Percentiles rank a stretch among this genome's conserved stretches.
phyloP scores from a whole-genome alignment of 352 stramenopile species.

The Phytophthora constricta region DNA sequence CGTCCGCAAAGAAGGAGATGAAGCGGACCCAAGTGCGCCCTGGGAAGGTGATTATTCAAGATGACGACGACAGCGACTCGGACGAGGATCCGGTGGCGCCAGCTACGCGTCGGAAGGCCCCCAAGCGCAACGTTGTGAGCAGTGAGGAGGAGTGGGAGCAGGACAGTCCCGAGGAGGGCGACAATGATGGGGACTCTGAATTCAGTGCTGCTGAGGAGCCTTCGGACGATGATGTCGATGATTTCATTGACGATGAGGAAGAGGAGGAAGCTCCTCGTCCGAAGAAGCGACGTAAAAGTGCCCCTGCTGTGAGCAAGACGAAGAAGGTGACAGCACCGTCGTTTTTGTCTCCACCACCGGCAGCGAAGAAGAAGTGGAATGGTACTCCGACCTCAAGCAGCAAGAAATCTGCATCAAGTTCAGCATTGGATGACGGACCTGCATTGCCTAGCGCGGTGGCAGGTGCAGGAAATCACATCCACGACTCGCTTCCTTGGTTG shows the following conservation, averaged over 20 bases:
- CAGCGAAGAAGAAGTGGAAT: slow-evolving; percentile 36
- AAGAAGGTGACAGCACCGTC: slow-evolving; percentile 37
- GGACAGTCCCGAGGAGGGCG: slow-evolving; percentile 34
- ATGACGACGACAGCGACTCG: slow-evolving; percentile 87
- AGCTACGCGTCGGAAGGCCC: slow-evolving; percentile 33
- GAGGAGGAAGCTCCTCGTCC: slow-evolving; percentile 42
- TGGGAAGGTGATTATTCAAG: slow-evolving; percentile 76
- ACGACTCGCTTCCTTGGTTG: slow-evolving; percentile 95
- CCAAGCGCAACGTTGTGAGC: slow-evolving; percentile 36
- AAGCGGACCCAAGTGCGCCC: slow-evolving; percentile 31
- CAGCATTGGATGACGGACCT: slow-evolving; percentile 17
- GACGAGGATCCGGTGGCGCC: slow-evolving; percentile 44
- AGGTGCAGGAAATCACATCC: slow-evolving; percentile 75
- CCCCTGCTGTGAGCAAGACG: slow-evolving; percentile 26
- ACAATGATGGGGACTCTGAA: slow-evolving; percentile 63
- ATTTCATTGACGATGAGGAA: slow-evolving; percentile 48
- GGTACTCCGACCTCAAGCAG: slow-evolving; percentile 18
- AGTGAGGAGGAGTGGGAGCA: slow-evolving; percentile 64
- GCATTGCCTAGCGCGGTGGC: slow-evolving; percentile 46
- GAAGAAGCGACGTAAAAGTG: slow-evolving; percentile 58
- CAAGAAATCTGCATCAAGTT: slow-evolving; percentile 40
- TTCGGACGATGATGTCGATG: slow-evolving; percentile 52
- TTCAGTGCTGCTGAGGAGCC: slow-evolving; percentile 61
- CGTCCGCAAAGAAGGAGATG: slow-evolving; percentile 40
- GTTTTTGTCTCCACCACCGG: slow-evolving; percentile 50